Conservation (phyloP, 169 alveolate species). For the Eimeria tenella region DNA sequence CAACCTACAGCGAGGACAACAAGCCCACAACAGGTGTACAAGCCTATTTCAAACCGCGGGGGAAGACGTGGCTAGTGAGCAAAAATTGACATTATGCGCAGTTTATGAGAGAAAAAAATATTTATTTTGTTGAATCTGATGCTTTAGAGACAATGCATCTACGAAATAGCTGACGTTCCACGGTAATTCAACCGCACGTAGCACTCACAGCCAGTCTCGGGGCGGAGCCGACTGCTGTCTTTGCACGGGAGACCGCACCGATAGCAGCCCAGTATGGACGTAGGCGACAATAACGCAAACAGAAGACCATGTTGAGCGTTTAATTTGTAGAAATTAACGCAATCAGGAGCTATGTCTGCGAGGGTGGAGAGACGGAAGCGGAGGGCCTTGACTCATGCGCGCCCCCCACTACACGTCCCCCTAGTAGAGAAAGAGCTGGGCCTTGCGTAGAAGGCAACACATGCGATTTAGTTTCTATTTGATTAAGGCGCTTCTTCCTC, state of each 20-base stretch:
- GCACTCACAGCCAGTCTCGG: constrained; percentile 35
- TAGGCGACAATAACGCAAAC: not conserved
- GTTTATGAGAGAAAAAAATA: too few relatives aligned
- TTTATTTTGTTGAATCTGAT: too few relatives aligned
- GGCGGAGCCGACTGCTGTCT: constrained; percentile 54
- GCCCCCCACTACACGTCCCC: constrained; percentile 63
- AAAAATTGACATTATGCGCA: too few relatives aligned
- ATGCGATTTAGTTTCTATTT: not conserved
- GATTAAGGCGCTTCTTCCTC: constrained; percentile 1
- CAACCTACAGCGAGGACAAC: too few relatives aligned
- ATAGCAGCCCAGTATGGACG: not conserved
- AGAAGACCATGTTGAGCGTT: not conserved
- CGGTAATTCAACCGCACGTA: too few relatives aligned
- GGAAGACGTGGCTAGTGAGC: too few relatives aligned
- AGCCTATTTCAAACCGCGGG: too few relatives aligned
- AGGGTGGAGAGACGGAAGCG: constrained; percentile 57
- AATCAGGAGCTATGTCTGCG: not conserved
- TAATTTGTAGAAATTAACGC: not conserved
- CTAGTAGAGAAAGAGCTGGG: constrained; percentile 39
- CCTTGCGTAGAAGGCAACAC: constrained; percentile 2
- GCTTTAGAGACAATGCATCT: too few relatives aligned
- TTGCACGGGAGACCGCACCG: not conserved
- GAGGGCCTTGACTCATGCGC: constrained; percentile 62
- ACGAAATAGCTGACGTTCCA: too few relatives aligned
- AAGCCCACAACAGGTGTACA: too few relatives aligned